A percentile compares a stretch with the other conserved stretches of the same genome.
phyloP scores from a whole-genome alignment of 176 grass and related monocot species.

The Triticum turgidum region DNA sequence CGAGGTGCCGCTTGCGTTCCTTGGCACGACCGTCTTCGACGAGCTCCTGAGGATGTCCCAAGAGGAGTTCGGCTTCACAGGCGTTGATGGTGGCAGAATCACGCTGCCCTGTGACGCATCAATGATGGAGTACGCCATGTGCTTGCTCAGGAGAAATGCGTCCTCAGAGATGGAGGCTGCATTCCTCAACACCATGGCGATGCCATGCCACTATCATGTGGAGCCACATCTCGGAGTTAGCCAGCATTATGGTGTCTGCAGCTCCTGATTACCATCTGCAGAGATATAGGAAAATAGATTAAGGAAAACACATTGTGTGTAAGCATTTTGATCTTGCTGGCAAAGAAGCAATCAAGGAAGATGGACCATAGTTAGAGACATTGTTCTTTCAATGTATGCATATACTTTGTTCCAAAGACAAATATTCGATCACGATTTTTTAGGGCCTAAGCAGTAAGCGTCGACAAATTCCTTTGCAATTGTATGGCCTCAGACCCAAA shows the following conservation, averaged over 20 bases:
- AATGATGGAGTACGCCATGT: slow-evolving; percentile 41
- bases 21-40: slow-evolving; percentile 30
- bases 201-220: neutral
- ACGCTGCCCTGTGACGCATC: no score
- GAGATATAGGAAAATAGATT: no score
- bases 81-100: no score
- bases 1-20: slow-evolving; percentile 44
- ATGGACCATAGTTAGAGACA: neutral
- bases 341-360: no score
- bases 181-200: slow-evolving; percentile 36
- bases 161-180: slow-evolving; percentile 49
- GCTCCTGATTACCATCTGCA: no score
- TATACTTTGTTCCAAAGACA: neutral
- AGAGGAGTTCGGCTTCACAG: slow-evolving; percentile 50
- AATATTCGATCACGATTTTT: neutral
- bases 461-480: neutral
- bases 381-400: neutral
- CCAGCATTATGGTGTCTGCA: no score
- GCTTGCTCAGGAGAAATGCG: slow-evolving; percentile 29
- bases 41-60: slow-evolving; percentile 48
- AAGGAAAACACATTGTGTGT: no score
- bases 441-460: neutral
- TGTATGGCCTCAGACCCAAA: neutral
- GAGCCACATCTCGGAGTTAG: neutral
- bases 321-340: neutral